Evolutionary conservation across 2,329 filamentous ascomycete species (phyloP).

Genomic region (Aciculosporium take): DNA sequence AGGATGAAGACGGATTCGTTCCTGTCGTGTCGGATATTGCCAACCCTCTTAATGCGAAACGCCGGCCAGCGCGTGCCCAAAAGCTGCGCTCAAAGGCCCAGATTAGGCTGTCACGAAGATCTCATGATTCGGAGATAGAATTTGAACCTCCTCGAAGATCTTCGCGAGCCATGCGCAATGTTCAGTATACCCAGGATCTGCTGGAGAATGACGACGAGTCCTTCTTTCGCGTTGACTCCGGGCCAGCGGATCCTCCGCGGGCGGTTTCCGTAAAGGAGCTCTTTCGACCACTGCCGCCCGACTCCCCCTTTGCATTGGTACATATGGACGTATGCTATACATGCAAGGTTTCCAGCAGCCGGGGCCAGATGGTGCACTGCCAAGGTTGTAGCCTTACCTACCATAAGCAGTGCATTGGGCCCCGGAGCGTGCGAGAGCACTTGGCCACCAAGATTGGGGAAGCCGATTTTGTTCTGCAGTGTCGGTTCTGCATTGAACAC

Average conservation of each 20-base stretch:
- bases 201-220: slow-evolving; percentile 45
- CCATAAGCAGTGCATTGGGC: slow-evolving; percentile 71
- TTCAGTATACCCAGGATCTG: slow-evolving; percentile 33
- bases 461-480: slow-evolving; percentile 75
- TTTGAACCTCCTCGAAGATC: slow-evolving; percentile 39
- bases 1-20: slow-evolving; percentile 19
- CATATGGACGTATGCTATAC: slow-evolving; percentile 61
- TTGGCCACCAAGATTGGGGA: slow-evolving; percentile 71
- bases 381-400: slow-evolving; percentile 81
- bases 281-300: slow-evolving; percentile 48
- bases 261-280: slow-evolving; percentile 55
- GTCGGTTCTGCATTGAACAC: slow-evolving; percentile 64
- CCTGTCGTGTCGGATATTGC: slow-evolving; percentile 25
- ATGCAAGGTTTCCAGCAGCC: slow-evolving; percentile 38
- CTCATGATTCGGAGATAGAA: slow-evolving; percentile 33
- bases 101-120: slow-evolving; percentile 11
- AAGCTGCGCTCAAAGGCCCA: slow-evolving; percentile 10
- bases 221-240: slow-evolving; percentile 35
- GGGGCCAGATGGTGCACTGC: slow-evolving; percentile 63
- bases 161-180: slow-evolving; percentile 29
- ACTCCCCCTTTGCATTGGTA: slow-evolving; percentile 51
- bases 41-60: slow-evolving; percentile 9
- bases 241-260: slow-evolving; percentile 32
- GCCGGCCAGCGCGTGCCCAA: slow-evolving; percentile 11
- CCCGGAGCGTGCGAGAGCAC: slow-evolving; percentile 63